A percentile compares a stretch with the other conserved stretches of the same genome.
phyloP scores from a whole-genome alignment of 805 yeast genomes.

The Cyberlindnera amylophila region DNA sequence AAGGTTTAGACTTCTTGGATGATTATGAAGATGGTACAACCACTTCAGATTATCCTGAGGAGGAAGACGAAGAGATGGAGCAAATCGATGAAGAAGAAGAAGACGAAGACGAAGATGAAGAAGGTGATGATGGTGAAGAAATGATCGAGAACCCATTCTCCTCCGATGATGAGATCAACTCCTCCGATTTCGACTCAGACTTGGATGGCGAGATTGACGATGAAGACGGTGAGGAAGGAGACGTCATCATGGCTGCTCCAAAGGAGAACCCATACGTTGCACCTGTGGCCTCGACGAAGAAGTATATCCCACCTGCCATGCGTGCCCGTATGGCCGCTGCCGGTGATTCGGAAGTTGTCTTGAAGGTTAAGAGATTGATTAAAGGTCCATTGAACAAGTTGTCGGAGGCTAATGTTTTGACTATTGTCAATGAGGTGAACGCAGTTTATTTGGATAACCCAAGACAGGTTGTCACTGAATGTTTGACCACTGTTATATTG shows the following conservation, averaged over 20 bases:
- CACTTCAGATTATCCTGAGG: slow-evolving; percentile 26
- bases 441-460: slow-evolving; percentile 62
- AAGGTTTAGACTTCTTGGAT: slow-evolving; percentile 50
- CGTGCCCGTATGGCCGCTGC: slow-evolving; percentile 44
- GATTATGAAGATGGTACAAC: slow-evolving; percentile 27
- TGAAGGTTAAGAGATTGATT: slow-evolving; percentile 54
- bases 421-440: slow-evolving; percentile 68
- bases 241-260: slow-evolving; percentile 30
- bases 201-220: slow-evolving; percentile 34
- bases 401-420: slow-evolving; percentile 78
- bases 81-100: slow-evolving; percentile 17
- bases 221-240: slow-evolving; percentile 29
- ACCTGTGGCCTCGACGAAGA: slow-evolving; percentile 37
- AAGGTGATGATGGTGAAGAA: slow-evolving; percentile 25
- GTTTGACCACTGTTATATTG: slow-evolving; percentile 56
- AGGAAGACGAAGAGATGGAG: slow-evolving; percentile 22
- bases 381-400: slow-evolving; percentile 84
- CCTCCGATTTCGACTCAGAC: slow-evolving; percentile 42
- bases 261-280: slow-evolving; percentile 77
- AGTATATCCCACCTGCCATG: slow-evolving; percentile 85
- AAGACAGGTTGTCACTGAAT: slow-evolving; percentile 74
- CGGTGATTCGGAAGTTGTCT: slow-evolving; percentile 43
- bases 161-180: slow-evolving; percentile 39
- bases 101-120: slow-evolving; percentile 27
- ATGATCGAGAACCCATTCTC: slow-evolving; percentile 33